These are phyloP conservation scores for Fusarium illudens DNA, from an alignment of 2,329 filamentous ascomycete species.

Conservation along the genomic window DNA sequence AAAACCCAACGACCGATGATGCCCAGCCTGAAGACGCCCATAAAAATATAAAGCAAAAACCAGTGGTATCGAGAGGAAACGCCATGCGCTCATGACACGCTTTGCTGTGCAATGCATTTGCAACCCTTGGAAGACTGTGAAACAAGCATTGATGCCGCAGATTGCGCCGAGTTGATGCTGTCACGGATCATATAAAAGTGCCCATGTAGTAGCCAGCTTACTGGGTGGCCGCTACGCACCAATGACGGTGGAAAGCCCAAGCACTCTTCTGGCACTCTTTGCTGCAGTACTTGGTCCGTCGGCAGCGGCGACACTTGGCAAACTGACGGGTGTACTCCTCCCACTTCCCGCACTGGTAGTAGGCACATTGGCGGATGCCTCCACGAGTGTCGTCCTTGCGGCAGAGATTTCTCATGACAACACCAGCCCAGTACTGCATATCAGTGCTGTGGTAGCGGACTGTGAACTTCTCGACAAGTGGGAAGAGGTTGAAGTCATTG, in stretches of 20 bases:
- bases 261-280: slow-evolving; percentile 99
- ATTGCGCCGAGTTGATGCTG: slow-evolving; percentile 41
- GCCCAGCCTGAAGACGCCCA: slow-evolving; percentile 40
- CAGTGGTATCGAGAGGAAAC: slow-evolving; percentile 57
- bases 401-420: slow-evolving; percentile 98
- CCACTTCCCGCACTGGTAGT: slow-evolving; percentile 98
- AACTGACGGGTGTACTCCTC: slow-evolving; percentile 97
- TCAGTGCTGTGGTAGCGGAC: slow-evolving; percentile 93
- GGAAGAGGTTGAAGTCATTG: slow-evolving; percentile 98
- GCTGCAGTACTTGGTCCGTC: slow-evolving; percentile 98
- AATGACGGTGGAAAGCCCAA: slow-evolving; percentile 98
- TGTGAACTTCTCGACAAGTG: slow-evolving; percentile 97
- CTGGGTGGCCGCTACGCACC: slow-evolving; percentile 83
- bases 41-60: slow-evolving; percentile 43
- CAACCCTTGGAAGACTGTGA: slow-evolving; percentile 43
- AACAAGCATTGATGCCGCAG: slow-evolving; percentile 42
- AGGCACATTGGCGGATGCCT: slow-evolving; percentile 95
- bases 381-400: slow-evolving; percentile 95
- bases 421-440: slow-evolving; percentile 99
- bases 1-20: slow-evolving; percentile 38
- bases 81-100: slow-evolving; percentile 52
- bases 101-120: slow-evolving; percentile 54
- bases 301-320: slow-evolving; percentile 94
- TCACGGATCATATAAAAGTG: slow-evolving; percentile 29
- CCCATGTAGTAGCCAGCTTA: slow-evolving; percentile 39